A percentile compares a stretch with the other conserved stretches of the same genome.
These are phyloP conservation scores for Taphrina communis DNA, from an alignment of 1,139 yeast genomes.

Conservation along the genomic window DNA sequence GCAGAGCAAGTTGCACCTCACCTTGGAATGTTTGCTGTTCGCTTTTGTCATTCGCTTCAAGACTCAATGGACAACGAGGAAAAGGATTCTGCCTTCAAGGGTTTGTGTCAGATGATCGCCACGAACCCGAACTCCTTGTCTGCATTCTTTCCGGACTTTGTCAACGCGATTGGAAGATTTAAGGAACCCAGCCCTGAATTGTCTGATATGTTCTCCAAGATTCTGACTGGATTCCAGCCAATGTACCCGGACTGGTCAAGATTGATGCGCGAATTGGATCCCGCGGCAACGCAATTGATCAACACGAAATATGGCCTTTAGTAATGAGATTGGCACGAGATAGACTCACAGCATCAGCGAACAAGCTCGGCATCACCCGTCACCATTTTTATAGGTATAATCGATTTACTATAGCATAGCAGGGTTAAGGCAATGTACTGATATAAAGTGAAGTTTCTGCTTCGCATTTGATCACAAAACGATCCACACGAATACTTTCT, in stretches of 20 bases:
- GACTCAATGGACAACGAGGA: slow-evolving; percentile 76
- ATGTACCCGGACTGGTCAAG: slow-evolving; percentile 35
- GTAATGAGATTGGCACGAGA: not conserved
- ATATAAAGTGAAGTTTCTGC: not conserved
- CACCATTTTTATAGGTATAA: slow-evolving; percentile 7
- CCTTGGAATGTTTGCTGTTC: slow-evolving; percentile 61
- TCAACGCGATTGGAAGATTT: slow-evolving; percentile 70
- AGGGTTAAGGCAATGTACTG: slow-evolving; percentile 12
- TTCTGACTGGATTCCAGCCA: slow-evolving; percentile 39
- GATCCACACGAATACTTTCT: no score
- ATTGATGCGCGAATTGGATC: slow-evolving; percentile 31
- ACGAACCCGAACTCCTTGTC: slow-evolving; percentile 70
- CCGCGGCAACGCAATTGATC: slow-evolving; percentile 28
- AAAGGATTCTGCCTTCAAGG: slow-evolving; percentile 77
- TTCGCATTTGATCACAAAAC: no score
- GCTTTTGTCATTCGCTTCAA: slow-evolving; percentile 72
- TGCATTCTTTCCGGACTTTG: slow-evolving; percentile 61
- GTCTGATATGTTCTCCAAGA: slow-evolving; percentile 48
- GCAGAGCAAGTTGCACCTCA: slow-evolving; percentile 67
- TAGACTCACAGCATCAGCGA: slow-evolving; percentile 15
- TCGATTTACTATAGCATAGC: slow-evolving; percentile 13
- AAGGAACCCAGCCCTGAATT: slow-evolving; percentile 53
- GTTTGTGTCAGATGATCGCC: slow-evolving; percentile 71
- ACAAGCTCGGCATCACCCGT: not conserved
- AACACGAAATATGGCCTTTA: slow-evolving; percentile 27